A percentile compares a stretch with the other conserved stretches of the same genome.
Conservation (phyloP, 2,329 filamentous ascomycete genomes). For the Pleomassaria siparia region DNA sequence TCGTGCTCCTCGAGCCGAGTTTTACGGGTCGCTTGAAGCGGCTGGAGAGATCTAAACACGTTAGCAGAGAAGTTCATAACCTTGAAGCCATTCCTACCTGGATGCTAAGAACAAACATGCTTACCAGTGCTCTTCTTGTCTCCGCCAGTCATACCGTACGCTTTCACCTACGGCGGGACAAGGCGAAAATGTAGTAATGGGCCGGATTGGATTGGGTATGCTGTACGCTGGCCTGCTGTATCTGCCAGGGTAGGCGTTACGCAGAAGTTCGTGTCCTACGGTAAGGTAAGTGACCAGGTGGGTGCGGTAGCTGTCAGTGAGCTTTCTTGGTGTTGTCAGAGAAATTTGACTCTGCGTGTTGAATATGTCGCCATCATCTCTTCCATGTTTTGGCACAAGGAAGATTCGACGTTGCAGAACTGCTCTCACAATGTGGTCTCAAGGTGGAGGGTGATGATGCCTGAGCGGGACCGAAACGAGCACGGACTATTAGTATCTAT, state of each 20-base stretch:
- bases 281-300: no score
- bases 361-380: neutral
- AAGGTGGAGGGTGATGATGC: constrained; percentile 3
- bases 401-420: no score
- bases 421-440: neutral
- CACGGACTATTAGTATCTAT: no score
- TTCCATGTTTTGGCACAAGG: neutral
- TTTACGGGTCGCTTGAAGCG: constrained; percentile 30
- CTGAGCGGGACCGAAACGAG: constrained; percentile 2
- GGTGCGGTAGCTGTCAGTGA: constrained; percentile 2
- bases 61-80: neutral
- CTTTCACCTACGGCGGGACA: no score
- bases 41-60: constrained; percentile 23
- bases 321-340: neutral
- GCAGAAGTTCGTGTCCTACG: no score
- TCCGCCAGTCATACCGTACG: constrained; percentile 34
- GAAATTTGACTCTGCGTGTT: neutral
- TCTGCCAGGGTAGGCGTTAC: no score
- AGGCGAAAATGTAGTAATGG: no score
- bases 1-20: constrained; percentile 23
- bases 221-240: no score
- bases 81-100: neutral
- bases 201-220: no score
- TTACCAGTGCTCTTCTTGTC: constrained; percentile 33
- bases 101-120: constrained; percentile 5